Evolutionary conservation across 352 stramenopile genomes (phyloP).

Genomic region (Pythium aphanidermatum): DNA sequence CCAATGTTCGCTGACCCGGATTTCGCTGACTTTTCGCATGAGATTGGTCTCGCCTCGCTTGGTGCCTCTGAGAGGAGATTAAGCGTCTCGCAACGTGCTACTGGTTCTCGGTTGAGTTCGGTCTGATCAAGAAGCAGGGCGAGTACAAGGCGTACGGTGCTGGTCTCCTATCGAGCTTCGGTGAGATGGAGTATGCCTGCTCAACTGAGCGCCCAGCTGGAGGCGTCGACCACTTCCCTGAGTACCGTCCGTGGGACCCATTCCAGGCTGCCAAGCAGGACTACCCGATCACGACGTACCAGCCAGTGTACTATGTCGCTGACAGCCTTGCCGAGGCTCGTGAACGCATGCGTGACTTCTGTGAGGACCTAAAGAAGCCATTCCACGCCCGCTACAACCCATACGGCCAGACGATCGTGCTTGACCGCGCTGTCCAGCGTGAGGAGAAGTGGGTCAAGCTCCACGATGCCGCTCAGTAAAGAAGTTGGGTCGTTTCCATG

Average conservation of each 20-base stretch:
- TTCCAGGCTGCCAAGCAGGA: slow-evolving; percentile 89
- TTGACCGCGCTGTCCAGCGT: slow-evolving; percentile 66
- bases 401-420: slow-evolving; percentile 85
- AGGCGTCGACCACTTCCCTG: slow-evolving; percentile 53
- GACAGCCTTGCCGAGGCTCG: slow-evolving; percentile 93
- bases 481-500: too few relatives aligned
- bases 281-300: slow-evolving; percentile 98
- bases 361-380: slow-evolving; percentile 91
- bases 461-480: slow-evolving; percentile 14
- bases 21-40: slow-evolving; percentile 96
- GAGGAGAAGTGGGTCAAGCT: slow-evolving; percentile 50
- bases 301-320: slow-evolving; percentile 96
- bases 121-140: slow-evolving; percentile 90
- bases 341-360: slow-evolving; percentile 93
- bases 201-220: slow-evolving; percentile 47
- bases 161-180: slow-evolving; percentile 95
- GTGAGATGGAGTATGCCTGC: slow-evolving; percentile 96
- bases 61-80: slow-evolving; percentile 96
- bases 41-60: slow-evolving; percentile 95
- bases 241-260: slow-evolving; percentile 94
- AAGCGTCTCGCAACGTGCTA: slow-evolving; percentile 94
- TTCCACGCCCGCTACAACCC: slow-evolving; percentile 95
- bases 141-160: slow-evolving; percentile 96
- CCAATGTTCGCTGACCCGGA: slow-evolving; percentile 97
- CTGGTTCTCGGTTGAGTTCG: slow-evolving; percentile 98